Evolutionary conservation across 345 rosid genomes (phyloP).

Genomic region (Eucalyptus regnans): DNA sequence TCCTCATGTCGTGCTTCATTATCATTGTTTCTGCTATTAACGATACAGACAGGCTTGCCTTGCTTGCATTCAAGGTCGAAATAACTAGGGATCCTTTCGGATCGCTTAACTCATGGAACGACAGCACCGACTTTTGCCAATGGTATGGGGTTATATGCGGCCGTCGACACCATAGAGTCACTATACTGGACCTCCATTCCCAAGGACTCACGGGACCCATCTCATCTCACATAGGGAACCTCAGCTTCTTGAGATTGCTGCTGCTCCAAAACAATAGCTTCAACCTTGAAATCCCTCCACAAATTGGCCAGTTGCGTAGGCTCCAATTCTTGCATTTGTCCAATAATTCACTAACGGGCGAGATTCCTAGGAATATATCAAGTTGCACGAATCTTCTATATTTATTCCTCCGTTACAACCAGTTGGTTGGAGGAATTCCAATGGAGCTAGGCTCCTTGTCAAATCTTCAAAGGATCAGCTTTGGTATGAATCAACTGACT

Average conservation of each 20-base stretch:
- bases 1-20: too few relatives aligned
- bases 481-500: not conserved
- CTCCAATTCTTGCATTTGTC: not conserved
- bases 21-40: too few relatives aligned
- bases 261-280: too few relatives aligned
- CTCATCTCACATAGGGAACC: too few relatives aligned
- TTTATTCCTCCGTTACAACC: fast-evolving
- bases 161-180: too few relatives aligned
- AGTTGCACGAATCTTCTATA: not conserved
- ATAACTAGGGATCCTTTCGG: too few relatives aligned
- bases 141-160: too few relatives aligned
- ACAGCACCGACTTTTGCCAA: fast-evolving
- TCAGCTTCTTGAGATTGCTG: fast-evolving
- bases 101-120: too few relatives aligned
- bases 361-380: not conserved
- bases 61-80: too few relatives aligned
- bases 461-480: not conserved
- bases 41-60: fast-evolving
- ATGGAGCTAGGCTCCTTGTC: not conserved
- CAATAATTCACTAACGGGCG: fast-evolving
- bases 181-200: too few relatives aligned
- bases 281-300: too few relatives aligned
- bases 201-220: too few relatives aligned
- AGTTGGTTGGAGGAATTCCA: not conserved
- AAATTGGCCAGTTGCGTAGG: fast-evolving